Evolutionary conservation across 2,329 filamentous ascomycete species (phyloP).

Genomic region (Thelonectria blattea): DNA sequence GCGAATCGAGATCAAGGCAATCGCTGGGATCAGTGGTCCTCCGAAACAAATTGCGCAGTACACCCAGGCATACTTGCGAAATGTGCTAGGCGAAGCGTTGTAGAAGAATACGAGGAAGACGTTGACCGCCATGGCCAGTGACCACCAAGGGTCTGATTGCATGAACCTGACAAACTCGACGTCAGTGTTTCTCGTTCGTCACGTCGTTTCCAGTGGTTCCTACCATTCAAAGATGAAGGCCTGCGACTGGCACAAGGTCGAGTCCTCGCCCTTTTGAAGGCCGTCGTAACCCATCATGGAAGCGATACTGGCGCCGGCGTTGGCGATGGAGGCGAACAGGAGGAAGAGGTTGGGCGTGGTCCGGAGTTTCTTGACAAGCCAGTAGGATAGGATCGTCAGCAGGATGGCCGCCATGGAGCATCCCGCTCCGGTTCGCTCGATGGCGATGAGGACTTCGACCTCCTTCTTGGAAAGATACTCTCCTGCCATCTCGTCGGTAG

Average conservation of each 20-base stretch:
- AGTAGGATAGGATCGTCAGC: slow-evolving; percentile 56
- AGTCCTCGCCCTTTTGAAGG: slow-evolving; percentile 58
- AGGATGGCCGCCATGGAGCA: slow-evolving; percentile 59
- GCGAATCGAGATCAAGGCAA: slow-evolving; percentile 68
- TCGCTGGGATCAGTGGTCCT: slow-evolving; percentile 68
- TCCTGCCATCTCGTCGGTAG: slow-evolving; percentile 25
- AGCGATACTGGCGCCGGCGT: slow-evolving; percentile 63
- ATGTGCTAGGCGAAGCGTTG: slow-evolving; percentile 64
- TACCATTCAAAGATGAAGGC: slow-evolving; percentile 71
- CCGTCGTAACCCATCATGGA: slow-evolving; percentile 75
- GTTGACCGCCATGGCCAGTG: slow-evolving; percentile 81
- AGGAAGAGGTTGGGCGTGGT: slow-evolving; percentile 63
- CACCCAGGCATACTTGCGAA: slow-evolving; percentile 71
- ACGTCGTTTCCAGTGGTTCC: slow-evolving; percentile 36
- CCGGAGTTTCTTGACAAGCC: slow-evolving; percentile 56
- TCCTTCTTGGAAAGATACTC: slow-evolving; percentile 43
- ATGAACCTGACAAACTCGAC: slow-evolving; percentile 66
- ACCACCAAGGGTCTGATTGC: slow-evolving; percentile 78
- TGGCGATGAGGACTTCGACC: slow-evolving; percentile 53
- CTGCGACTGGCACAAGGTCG: slow-evolving; percentile 65
- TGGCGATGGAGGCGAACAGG: slow-evolving; percentile 45
- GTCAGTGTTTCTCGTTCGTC: neutral
- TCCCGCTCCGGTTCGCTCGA: slow-evolving; percentile 60
- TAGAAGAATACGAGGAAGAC: slow-evolving; percentile 73
- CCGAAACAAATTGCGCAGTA: slow-evolving; percentile 76